These are phyloP conservation scores for Trametes pubescens DNA, from an alignment of 1,284 basidiomycete species.

Conservation along the genomic window DNA sequence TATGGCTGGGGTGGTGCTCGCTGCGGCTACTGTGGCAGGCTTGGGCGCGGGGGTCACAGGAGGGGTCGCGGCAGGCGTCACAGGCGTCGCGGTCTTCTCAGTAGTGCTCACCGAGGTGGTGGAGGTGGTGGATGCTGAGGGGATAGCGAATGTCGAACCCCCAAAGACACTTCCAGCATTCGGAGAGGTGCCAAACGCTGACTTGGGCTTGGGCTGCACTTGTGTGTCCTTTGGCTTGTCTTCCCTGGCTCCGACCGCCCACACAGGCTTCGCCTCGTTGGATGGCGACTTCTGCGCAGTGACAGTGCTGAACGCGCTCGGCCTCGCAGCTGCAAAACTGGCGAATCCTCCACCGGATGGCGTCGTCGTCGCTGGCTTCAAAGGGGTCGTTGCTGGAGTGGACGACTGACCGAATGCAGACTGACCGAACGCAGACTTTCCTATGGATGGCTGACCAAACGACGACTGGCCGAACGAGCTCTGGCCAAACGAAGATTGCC, in stretches of 20 bases:
- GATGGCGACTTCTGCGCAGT: slow-evolving; percentile 21
- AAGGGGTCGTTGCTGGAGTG: slow-evolving; percentile 11
- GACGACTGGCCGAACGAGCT: slow-evolving; percentile 39
- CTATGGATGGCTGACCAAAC: slow-evolving; percentile 32
- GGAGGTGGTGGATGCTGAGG: slow-evolving; percentile 6
- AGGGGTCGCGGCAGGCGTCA: slow-evolving; percentile 23
- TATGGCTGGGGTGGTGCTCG: slow-evolving; percentile 29
- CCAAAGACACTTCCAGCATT: slow-evolving; percentile 5
- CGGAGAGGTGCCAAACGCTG: slow-evolving; percentile 22
- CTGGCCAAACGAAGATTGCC: slow-evolving; percentile 35
- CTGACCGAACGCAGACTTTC: slow-evolving; percentile 35
- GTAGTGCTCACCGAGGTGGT: slow-evolving; percentile 18
- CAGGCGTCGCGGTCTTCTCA: slow-evolving; percentile 21
- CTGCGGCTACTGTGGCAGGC: slow-evolving; percentile 12
- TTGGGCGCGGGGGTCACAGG: slow-evolving; percentile 12
- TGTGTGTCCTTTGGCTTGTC: slow-evolving; percentile 12
- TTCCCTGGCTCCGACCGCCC: slow-evolving; percentile 26
- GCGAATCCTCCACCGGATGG: slow-evolving; percentile 35
- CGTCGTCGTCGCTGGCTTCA: slow-evolving; percentile 16
- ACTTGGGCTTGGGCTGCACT: slow-evolving; percentile 20
- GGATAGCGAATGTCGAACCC: not conserved
- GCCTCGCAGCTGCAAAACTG: slow-evolving; percentile 36
- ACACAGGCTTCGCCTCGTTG: slow-evolving; percentile 36
- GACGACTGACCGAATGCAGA: slow-evolving; percentile 37
- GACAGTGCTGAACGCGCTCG: slow-evolving; percentile 40